Evolutionary conservation across 805 yeast species (phyloP).

Genomic region (Wickerhamomyces sydowiorum): DNA sequence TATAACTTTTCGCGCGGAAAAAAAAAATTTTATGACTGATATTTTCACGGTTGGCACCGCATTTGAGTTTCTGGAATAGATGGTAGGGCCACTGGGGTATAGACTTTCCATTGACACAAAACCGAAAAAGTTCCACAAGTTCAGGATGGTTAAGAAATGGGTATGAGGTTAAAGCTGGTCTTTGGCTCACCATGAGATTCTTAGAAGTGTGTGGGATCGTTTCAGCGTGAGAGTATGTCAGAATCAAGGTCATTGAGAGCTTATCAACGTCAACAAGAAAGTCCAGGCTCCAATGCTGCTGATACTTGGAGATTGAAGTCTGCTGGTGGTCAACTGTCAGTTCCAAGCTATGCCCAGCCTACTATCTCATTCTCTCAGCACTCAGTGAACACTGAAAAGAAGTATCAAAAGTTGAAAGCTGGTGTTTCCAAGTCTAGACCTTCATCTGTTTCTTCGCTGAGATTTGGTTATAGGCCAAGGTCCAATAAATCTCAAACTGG

Average conservation of each 20-base stretch:
- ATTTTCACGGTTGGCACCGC: not conserved
- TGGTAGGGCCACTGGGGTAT: too few species aligned
- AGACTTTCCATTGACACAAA: not conserved
- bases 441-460: not conserved
- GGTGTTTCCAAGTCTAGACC: constrained; percentile 3
- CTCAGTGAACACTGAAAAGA: not conserved
- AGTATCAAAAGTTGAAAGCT: constrained; percentile 1
- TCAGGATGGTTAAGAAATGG: too few species aligned
- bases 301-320: too few species aligned
- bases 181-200: constrained; percentile 1
- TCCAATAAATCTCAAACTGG: too few species aligned
- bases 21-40: too few species aligned
- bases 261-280: not conserved
- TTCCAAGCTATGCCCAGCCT: constrained; percentile 20
- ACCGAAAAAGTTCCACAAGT: not conserved
- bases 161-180: not conserved
- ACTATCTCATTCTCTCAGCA: constrained; percentile 12
- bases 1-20: not conserved
- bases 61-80: not conserved
- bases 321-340: not conserved
- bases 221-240: not conserved
- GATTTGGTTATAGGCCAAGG: too few species aligned
- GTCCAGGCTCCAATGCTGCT: too few species aligned
- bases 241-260: not conserved
- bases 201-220: constrained; percentile 1